Evolutionary conservation across 2,329 filamentous ascomycete genomes (phyloP), one percentile per base, ranked within the genome.

Genomic region (Aspergillus jensenii): DNA sequence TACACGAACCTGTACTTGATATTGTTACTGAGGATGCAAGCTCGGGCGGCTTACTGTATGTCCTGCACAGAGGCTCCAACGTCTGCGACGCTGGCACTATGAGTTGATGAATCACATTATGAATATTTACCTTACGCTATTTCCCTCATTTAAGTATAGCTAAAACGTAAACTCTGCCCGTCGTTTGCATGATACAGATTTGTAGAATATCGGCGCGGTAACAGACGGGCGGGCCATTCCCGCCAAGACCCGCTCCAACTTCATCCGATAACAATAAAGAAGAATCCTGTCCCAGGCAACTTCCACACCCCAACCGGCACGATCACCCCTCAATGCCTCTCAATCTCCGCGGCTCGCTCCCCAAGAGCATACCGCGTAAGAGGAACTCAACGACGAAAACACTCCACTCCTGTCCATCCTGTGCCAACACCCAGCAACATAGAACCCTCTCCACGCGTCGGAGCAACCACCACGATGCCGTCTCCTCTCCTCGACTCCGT

Each of bases 371-470:
- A 48, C 62, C 65, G 58, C 68, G 66, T 52, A 56, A 68, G n/a
- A 53, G 67, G 53, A 67, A 67, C 40, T 62, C 49, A 25, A 58
- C 59, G 4, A 23, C 41, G 4, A 54, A 27, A 27, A 56, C 64
- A 44, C 61, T 71, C 31, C 74, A 75, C 58, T 71, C 72, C 62
- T 79, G 76, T 57, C 75, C 74, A 2, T 77, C 76, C 14, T 79
- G 76, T 65, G 68, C 74, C 35, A 72, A 65, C 35, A n/a, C 27
- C 8, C 43, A 23, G 62, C 71, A 71, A 67, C 67, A 71, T 55
- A 71, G 70, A 46, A 62, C 63, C 12, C 61, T 72, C 52, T 65
- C 70, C 54, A 71, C 71, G 65, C 69, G 67, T 65, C 51, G 62
- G 51, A 53, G 44, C 45, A 50, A 59, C 46, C 51, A 61, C 59